Conservation (phyloP, 2,329 filamentous ascomycete genomes). For the Hypoxylon sp. region DNA sequence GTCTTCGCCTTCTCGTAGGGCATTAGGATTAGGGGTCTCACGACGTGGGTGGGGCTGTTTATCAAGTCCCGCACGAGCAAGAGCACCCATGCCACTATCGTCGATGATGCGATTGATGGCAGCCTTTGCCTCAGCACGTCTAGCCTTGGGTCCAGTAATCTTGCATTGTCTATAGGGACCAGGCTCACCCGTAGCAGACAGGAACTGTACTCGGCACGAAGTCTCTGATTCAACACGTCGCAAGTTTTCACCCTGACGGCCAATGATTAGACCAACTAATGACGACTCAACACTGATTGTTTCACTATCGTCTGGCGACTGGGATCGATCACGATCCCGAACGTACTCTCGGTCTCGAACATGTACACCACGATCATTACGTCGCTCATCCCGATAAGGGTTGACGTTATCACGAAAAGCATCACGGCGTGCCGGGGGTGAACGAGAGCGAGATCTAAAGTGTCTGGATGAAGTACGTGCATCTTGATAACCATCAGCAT, state of each 20-base stretch:
- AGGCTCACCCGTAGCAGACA: constrained; percentile 79
- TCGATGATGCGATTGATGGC: constrained; percentile 92
- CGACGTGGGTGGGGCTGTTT: constrained; percentile 57
- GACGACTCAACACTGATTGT: constrained; percentile 89
- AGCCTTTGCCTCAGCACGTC: constrained; percentile 82
- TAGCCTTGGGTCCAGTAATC: constrained; percentile 80
- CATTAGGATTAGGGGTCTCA: constrained; percentile 56
- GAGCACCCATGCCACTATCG: constrained; percentile 77
- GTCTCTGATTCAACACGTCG: constrained; percentile 87
- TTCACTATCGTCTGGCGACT: constrained; percentile 83
- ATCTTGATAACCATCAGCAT: constrained; percentile 62
- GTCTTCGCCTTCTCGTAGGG: constrained; percentile 83
- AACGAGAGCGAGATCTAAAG: constrained; percentile 81
- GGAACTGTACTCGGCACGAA: constrained; percentile 87
- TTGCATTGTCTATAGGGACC: constrained; percentile 86
- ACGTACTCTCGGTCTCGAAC: constrained; percentile 70
- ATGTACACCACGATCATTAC: constrained; percentile 73
- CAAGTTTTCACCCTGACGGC: constrained; percentile 89
- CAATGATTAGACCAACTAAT: constrained; percentile 91
- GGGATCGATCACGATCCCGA: constrained; percentile 81
- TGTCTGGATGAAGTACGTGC: constrained; percentile 65
- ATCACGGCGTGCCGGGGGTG: constrained; percentile 77
- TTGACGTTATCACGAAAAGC: constrained; percentile 82
- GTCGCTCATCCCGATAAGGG: constrained; percentile 88
- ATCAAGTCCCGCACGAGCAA: constrained; percentile 64